Evolutionary conservation across 2,329 filamentous ascomycete species (phyloP), one percentile per base, ranked within the genome.

Genomic region (Stemphylium vesicarium): DNA sequence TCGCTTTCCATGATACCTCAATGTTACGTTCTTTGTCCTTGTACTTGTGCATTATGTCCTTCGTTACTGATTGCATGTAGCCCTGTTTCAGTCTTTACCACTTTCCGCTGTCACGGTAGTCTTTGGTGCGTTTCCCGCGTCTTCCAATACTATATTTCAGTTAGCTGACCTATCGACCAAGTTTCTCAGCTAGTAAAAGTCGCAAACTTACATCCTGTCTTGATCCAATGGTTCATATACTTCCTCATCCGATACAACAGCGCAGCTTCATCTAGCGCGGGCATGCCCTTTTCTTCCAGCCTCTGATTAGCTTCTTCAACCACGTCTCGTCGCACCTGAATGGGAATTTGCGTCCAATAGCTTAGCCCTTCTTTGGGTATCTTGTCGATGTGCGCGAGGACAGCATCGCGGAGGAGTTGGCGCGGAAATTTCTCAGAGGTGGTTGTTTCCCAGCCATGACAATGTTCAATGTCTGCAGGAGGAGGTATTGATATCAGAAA

Each of bases 181-280:
- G 16, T 24, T 10, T 12, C 35, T 26, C 20, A 9, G 22, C 29
- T 29, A 10, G 26, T 2, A 2, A 29, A 29, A 29, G 8, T 7
- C 10, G 2, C 4, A 29, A 22, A 47, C 42, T 29, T 36, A 52
- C 43, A 35, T 32, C 20, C 24, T 9, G 18, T 41, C 22, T 41
- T 53, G 8, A 53, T 42, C 50, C 50, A 53, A 16, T 53, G 50
- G 4, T 53, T 53, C 32, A 49, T 42, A 6, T 49, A 41, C 39
- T 49, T 53, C n/a, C 50, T 37, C 3, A 53, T 6, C 9, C 44
- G 44, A 42, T 53, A 38, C 38, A 53, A 24, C 18, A 53, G 4
- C 32, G 44, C 44, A 20, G 39, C 38, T 49, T 42, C 32, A n/a
- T 53, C 50, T 38, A 53, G 24, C 12, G 16, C 22, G 9, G 50